Conservation (phyloP, 441 rosid species). For the Populus tomentosa region DNA sequence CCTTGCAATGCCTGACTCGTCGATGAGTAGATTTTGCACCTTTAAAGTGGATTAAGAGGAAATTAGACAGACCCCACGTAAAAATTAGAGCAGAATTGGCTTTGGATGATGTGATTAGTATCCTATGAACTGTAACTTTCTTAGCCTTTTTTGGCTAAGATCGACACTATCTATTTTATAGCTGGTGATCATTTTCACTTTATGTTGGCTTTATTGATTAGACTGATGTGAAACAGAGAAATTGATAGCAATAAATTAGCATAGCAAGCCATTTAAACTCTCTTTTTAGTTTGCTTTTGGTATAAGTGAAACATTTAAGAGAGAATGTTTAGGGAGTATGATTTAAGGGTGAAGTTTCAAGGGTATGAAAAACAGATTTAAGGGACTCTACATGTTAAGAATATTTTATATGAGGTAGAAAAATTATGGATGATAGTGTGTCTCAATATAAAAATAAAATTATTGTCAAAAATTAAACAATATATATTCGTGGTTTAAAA, state of each 20-base stretch:
- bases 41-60: neutral
- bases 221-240: slow-evolving; percentile 5
- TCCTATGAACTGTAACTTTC: slow-evolving; percentile 22
- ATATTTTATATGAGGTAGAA: neutral
- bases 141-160: slow-evolving; percentile 11
- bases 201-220: slow-evolving; percentile 14
- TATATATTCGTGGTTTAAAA: neutral
- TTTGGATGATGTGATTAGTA: slow-evolving; percentile 17
- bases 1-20: neutral
- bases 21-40: neutral
- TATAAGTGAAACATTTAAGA: neutral
- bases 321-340: neutral
- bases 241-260: neutral
- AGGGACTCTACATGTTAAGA: neutral
- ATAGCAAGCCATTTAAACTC: neutral
- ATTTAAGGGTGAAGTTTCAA: neutral
- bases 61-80: neutral
- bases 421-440: neutral
- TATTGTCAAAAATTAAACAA: too few relatives aligned
- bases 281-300: neutral
- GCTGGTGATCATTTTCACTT: slow-evolving; percentile 1
- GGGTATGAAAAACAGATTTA: neutral
- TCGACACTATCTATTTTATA: neutral
- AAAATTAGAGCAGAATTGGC: neutral
- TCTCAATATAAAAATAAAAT: too few relatives aligned